Conservation (phyloP, 1,284 basidiomycete species). For the Trichosporon ovoides region DNA sequence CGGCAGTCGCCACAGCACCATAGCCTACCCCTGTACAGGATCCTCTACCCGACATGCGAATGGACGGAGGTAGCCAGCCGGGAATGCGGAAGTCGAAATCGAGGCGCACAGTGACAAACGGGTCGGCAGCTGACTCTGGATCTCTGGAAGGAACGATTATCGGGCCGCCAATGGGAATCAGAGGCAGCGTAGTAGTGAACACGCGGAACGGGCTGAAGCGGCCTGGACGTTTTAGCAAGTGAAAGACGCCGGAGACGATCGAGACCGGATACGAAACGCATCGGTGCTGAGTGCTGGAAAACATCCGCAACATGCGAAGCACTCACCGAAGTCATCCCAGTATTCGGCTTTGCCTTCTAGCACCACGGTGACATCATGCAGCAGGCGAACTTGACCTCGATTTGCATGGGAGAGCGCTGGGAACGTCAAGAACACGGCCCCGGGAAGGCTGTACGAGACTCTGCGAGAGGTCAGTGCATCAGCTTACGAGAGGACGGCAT, state of each 20-base stretch:
- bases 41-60: conserved; percentile 12
- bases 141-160: conserved; percentile 22
- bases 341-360: conserved; percentile 46
- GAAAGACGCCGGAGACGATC: neutral
- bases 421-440: conserved; percentile 18
- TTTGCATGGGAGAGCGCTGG: neutral
- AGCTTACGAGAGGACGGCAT: neutral
- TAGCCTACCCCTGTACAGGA: conserved; percentile 30
- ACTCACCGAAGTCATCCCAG: conserved; percentile 40
- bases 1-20: conserved; percentile 28
- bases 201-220: conserved; percentile 42
- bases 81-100: conserved; percentile 44
- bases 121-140: neutral
- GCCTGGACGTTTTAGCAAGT: conserved; percentile 19
- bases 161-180: conserved; percentile 20
- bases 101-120: conserved; percentile 26
- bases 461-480: conserved; percentile 6
- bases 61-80: conserved; percentile 43
- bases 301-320: too few relatives aligned
- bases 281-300: too few relatives aligned
- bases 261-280: too few relatives aligned
- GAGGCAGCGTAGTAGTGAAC: conserved; percentile 17
- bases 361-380: conserved; percentile 30
- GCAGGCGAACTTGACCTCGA: conserved; percentile 6
- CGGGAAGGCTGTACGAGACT: conserved; percentile 22